phyloP scores from a whole-genome alignment of 108 stramenopile genomes.

The Parietichytrium sp. region DNA sequence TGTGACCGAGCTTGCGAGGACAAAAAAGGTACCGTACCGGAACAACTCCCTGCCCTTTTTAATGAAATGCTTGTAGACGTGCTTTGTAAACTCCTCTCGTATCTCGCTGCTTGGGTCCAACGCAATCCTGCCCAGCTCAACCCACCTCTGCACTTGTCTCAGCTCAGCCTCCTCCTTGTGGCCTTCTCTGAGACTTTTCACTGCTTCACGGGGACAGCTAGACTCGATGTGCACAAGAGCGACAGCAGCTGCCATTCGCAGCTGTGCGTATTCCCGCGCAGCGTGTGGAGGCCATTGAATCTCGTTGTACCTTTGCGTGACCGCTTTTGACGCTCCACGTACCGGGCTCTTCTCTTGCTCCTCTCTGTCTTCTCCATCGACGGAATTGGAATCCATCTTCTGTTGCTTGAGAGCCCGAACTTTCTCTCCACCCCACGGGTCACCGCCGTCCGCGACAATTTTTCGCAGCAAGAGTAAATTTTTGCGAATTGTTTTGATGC shows the following conservation, averaged over 20 bases:
- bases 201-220: background rate
- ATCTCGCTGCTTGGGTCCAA: background rate
- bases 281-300: no score
- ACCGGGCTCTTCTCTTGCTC: background rate
- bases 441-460: constrained; percentile 10
- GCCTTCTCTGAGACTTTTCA: background rate
- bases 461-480: constrained; percentile 2
- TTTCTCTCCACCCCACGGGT: background rate
- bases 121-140: constrained; percentile 24
- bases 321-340: no score
- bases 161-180: background rate
- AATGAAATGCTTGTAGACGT: constrained; percentile 25
- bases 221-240: constrained; percentile 10
- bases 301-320: no score
- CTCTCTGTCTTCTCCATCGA: background rate
- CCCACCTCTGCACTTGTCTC: constrained; percentile 3
- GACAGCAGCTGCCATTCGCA: background rate
- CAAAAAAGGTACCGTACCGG: constrained; percentile 26
- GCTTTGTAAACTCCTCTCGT: background rate
- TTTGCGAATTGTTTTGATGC: background rate
- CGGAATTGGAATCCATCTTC: background rate
- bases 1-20: no score
- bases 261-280: no score
- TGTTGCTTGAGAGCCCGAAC: background rate
- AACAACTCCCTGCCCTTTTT: constrained; percentile 3